A percentile compares a stretch with the other conserved stretches of the same genome.
phyloP scores from a whole-genome alignment of 352 stramenopile species.

The Aphanomyces cochlioides region DNA sequence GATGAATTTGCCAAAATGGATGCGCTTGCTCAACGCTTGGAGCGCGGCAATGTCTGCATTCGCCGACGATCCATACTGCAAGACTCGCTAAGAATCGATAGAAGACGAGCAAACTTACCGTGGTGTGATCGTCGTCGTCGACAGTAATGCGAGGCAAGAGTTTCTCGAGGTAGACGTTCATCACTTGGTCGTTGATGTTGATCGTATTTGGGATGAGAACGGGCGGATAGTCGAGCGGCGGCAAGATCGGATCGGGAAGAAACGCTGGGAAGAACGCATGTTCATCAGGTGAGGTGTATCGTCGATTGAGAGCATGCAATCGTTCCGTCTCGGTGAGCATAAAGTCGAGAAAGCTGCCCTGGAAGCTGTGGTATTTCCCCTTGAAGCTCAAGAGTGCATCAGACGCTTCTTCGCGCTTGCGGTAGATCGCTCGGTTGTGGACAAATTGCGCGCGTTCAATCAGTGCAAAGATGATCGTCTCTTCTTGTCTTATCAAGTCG shows the following conservation, averaged over 20 bases:
- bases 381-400: constrained; percentile 72
- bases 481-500: constrained; percentile 90
- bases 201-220: constrained; percentile 92
- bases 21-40: constrained; percentile 94
- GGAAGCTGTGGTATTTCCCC: constrained; percentile 81
- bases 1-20: constrained; percentile 99
- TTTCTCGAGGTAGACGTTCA: constrained; percentile 94
- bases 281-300: constrained; percentile 98
- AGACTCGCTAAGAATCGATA: neutral
- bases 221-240: constrained; percentile 88
- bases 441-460: constrained; percentile 98
- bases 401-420: constrained; percentile 78
- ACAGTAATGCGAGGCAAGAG: constrained; percentile 91
- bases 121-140: constrained; percentile 84
- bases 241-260: constrained; percentile 89
- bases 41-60: constrained; percentile 90
- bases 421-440: constrained; percentile 94
- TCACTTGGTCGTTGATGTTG: constrained; percentile 98
- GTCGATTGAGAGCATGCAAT: constrained; percentile 88
- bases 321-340: constrained; percentile 98
- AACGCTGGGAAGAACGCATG: constrained; percentile 96
- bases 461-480: constrained; percentile 99
- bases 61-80: constrained; percentile 72
- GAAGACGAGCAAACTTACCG: constrained; percentile 36
- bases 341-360: constrained; percentile 91